These are phyloP conservation scores for Lipomyces starkeyi DNA, from an alignment of 805 yeast genomes.

Conservation along the genomic window DNA sequence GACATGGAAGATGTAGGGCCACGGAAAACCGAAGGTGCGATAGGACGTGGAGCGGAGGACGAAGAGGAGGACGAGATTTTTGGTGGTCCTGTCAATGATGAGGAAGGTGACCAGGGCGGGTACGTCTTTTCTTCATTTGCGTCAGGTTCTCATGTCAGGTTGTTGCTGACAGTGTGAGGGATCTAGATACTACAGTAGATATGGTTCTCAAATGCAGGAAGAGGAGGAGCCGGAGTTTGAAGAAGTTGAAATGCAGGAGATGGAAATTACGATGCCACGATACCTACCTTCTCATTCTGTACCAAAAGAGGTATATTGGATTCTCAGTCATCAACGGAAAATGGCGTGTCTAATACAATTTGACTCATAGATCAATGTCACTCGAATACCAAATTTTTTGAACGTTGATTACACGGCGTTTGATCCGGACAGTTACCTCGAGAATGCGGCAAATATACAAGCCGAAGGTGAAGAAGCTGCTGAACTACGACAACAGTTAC, in stretches of 20 bases:
- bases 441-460: constrained; percentile 30
- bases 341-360: background rate
- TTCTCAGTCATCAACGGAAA: background rate
- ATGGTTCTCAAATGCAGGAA: constrained; percentile 21
- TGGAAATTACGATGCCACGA: constrained; percentile 47
- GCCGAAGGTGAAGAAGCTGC: constrained; percentile 31
- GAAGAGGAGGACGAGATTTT: constrained; percentile 37
- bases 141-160: background rate
- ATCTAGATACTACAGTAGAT: constrained; percentile 20
- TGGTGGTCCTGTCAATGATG: constrained; percentile 26
- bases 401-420: constrained; percentile 86
- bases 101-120: constrained; percentile 18
- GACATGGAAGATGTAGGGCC: constrained; percentile 34
- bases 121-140: background rate
- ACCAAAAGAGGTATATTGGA: constrained; percentile 39
- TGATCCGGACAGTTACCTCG: constrained; percentile 63
- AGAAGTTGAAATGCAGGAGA: constrained; percentile 41
- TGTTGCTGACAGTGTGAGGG: constrained; percentile 2
- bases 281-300: constrained; percentile 43
- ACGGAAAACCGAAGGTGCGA: constrained; percentile 2
- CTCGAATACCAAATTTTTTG: constrained; percentile 82
- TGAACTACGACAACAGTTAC: constrained; percentile 40
- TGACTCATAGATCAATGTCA: constrained; percentile 48
- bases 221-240: constrained; percentile 39
- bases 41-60: constrained; percentile 17